A percentile compares a stretch with the other conserved stretches of the same genome.
These are phyloP conservation scores for Rhodosporidiobolus odoratus DNA, from an alignment of 768 basidiomycete species.

Conservation along the genomic window DNA sequence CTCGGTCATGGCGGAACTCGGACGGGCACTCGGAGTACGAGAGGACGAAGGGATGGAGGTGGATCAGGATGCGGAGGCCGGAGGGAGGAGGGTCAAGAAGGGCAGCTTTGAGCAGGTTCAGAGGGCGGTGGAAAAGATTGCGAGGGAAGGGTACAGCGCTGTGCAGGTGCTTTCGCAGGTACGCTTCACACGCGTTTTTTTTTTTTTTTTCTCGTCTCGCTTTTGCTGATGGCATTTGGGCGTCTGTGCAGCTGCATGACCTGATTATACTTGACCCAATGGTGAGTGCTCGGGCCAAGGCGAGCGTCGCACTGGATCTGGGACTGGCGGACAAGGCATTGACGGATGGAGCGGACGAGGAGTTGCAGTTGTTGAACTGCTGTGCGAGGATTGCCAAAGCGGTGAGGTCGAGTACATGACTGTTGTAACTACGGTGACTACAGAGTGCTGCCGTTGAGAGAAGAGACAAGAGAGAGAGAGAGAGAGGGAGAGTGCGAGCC, in stretches of 20 bases:
- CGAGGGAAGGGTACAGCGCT: slow-evolving; percentile 87
- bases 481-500: too few species aligned
- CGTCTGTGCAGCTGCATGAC: slow-evolving; percentile 69
- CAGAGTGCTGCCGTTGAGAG: too few species aligned
- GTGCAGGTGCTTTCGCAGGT: slow-evolving; percentile 85
- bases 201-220: not conserved
- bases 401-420: not conserved
- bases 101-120: slow-evolving; percentile 55
- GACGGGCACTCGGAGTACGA: slow-evolving; percentile 63
- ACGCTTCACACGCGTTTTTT: slow-evolving; percentile 44
- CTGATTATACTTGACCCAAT: slow-evolving; percentile 75
- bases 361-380: slow-evolving; percentile 85
- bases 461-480: too few species aligned
- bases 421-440: not conserved
- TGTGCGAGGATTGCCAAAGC: slow-evolving; percentile 58
- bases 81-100: slow-evolving; percentile 50
- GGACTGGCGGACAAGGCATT: slow-evolving; percentile 95
- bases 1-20: slow-evolving; percentile 63
- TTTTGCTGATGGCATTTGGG: not conserved
- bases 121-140: slow-evolving; percentile 64
- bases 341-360: slow-evolving; percentile 94
- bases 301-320: slow-evolving; percentile 70
- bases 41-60: slow-evolving; percentile 45
- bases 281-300: slow-evolving; percentile 72
- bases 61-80: slow-evolving; percentile 54